These are phyloP conservation scores for Hypoxylon sp. DNA, from an alignment of 2,329 filamentous ascomycete genomes.

Conservation along the genomic window DNA sequence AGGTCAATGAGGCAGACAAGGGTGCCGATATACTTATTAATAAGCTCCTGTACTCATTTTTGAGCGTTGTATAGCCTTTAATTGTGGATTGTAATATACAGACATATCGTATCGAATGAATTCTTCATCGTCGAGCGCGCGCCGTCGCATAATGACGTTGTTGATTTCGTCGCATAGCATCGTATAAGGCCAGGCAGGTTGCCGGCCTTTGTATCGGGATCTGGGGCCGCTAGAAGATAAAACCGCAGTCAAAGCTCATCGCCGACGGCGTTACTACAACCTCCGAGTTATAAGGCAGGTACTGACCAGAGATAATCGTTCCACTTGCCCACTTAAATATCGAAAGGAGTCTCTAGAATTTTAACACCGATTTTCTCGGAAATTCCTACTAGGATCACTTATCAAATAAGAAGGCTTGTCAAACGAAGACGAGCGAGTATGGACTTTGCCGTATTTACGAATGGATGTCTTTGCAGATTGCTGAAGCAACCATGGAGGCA, in stretches of 20 bases:
- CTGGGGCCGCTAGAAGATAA: neutral
- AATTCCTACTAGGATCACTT: no score
- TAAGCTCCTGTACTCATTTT: slow-evolving; percentile 9
- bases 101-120: neutral
- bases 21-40: slow-evolving; percentile 16
- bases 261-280: slow-evolving; percentile 6
- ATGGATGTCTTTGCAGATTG: no score
- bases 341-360: no score
- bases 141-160: neutral
- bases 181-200: slow-evolving; percentile 18
- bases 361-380: no score
- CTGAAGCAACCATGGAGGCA: no score
- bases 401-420: no score
- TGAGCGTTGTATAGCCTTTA: neutral
- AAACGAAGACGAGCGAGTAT: no score
- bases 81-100: neutral
- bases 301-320: no score
- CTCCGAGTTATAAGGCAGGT: no score
- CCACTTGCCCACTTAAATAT: no score
- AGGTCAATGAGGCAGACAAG: slow-evolving; percentile 6
- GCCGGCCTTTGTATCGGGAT: slow-evolving; percentile 11
- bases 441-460: no score
- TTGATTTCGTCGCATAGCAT: neutral
- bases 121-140: slow-evolving; percentile 4
- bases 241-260: neutral